Evolutionary conservation across 768 basidiomycete genomes (phyloP).

Genomic region (Pleurotus citrinopileatus): DNA sequence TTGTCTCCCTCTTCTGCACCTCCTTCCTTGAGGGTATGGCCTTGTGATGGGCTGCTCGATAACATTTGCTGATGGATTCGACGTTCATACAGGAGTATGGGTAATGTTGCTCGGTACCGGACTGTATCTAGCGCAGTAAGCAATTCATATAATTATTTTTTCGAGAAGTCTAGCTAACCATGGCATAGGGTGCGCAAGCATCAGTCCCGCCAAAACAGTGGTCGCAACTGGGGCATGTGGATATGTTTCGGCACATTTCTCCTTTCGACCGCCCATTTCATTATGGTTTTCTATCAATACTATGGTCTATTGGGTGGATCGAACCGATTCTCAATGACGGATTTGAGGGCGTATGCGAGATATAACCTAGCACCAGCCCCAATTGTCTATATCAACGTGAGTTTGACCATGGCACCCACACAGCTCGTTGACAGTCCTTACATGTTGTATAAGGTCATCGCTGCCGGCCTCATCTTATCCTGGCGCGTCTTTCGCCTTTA

Average conservation of each 20-base stretch:
- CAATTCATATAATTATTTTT: neutral
- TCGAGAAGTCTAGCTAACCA: neutral
- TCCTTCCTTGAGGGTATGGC: constrained; percentile 3
- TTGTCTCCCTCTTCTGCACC: constrained; percentile 4
- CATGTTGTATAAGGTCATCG: neutral
- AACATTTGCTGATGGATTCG: neutral
- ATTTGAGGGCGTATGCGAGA: neutral
- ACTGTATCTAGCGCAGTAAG: constrained; percentile 1
- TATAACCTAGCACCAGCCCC: neutral
- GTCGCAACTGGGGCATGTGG: constrained; percentile 1
- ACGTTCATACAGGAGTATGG: constrained; percentile 6
- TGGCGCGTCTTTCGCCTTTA: neutral
- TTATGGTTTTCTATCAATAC: constrained; percentile 6
- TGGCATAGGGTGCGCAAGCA: neutral
- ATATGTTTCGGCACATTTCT: neutral
- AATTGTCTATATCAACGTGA: constrained; percentile 1
- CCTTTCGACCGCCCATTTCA: constrained; percentile 3
- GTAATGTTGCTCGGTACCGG: constrained; percentile 7
- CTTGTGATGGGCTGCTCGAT: neutral
- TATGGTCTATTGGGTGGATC: neutral
- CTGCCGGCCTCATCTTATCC: neutral
- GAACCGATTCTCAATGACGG: neutral
- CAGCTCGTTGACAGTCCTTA: neutral
- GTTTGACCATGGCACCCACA: neutral
- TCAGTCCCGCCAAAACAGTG: neutral